phyloP scores from a whole-genome alignment of 2,329 filamentous ascomycete species.

The Phaeosphaeriaceae sp. region DNA sequence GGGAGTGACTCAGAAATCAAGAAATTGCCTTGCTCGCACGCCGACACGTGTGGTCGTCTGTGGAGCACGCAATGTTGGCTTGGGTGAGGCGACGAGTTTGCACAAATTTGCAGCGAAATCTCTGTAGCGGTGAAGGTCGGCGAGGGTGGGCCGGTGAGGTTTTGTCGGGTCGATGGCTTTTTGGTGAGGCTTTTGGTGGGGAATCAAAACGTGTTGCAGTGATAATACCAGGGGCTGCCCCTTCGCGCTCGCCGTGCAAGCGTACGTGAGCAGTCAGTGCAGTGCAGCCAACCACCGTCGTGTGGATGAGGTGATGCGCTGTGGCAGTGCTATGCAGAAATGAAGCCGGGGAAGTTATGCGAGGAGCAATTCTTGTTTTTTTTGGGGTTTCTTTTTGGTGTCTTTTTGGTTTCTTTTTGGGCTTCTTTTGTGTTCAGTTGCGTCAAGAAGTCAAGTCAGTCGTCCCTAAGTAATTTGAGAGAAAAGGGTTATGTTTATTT shows the following conservation, averaged over 20 bases:
- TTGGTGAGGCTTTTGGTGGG: conserved; percentile 21
- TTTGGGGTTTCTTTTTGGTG: too few species aligned
- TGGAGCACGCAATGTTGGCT: conserved; percentile 15
- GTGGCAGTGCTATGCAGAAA: conserved; percentile 12
- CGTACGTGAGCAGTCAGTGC: conserved; percentile 13
- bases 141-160: conserved; percentile 14
- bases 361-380: too few species aligned
- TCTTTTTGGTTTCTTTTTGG: too few species aligned
- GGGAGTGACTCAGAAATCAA: not conserved
- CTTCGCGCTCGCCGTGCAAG: not conserved
- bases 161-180: conserved; percentile 18
- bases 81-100: conserved; percentile 20
- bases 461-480: too few species aligned
- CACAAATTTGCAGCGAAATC: conserved; percentile 27
- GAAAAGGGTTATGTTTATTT: too few species aligned
- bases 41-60: conserved; percentile 1
- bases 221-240: conserved; percentile 1
- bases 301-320: conserved; percentile 14
- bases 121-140: conserved; percentile 33
- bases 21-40: conserved; percentile 13
- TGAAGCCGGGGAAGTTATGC: conserved; percentile 9
- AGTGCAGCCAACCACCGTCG: conserved; percentile 20
- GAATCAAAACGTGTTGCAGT: conserved; percentile 8
- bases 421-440: too few species aligned
- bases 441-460: too few species aligned